Conservation (phyloP, 2,329 filamentous ascomycete genomes). For the Zopfia rhizophila region DNA sequence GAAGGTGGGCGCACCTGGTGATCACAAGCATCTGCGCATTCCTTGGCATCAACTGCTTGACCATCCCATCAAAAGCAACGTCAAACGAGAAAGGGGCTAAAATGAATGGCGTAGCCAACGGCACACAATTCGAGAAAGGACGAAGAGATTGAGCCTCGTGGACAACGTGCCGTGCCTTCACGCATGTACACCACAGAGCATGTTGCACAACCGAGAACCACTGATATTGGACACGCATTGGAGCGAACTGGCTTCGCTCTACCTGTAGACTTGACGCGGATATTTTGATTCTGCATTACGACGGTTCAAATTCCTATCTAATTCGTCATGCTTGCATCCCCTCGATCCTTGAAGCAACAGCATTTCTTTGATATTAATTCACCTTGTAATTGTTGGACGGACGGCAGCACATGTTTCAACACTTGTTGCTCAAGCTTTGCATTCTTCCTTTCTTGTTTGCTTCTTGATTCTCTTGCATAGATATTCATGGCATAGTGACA, state of each 20-base stretch:
- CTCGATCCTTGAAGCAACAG: too few species aligned
- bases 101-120: conserved; percentile 42
- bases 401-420: conserved; percentile 7
- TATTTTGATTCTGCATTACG: conserved; percentile 7
- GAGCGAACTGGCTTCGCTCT: conserved; percentile 7
- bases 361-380: too few species aligned
- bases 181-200: conserved; percentile 1
- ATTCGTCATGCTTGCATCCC: too few species aligned
- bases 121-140: conserved; percentile 41
- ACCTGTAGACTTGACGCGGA: conserved; percentile 4
- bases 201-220: conserved; percentile 2
- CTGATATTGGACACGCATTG: conserved; percentile 14
- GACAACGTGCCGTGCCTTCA: conserved; percentile 7
- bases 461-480: conserved; percentile 1
- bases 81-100: conserved; percentile 37
- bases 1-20: conserved; percentile 90
- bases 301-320: conserved; percentile 3
- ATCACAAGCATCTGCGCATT: conserved; percentile 92
- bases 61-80: conserved; percentile 65
- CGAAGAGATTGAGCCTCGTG: conserved; percentile 38
- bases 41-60: conserved; percentile 93
- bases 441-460: too few species aligned
- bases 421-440: conserved; percentile 1
- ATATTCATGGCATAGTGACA: conserved; percentile 7
- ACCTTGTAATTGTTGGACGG: conserved; percentile 8